phyloP scores from a whole-genome alignment of 495 filamentous ascomycete species.

The Lophiotrema nucula region DNA sequence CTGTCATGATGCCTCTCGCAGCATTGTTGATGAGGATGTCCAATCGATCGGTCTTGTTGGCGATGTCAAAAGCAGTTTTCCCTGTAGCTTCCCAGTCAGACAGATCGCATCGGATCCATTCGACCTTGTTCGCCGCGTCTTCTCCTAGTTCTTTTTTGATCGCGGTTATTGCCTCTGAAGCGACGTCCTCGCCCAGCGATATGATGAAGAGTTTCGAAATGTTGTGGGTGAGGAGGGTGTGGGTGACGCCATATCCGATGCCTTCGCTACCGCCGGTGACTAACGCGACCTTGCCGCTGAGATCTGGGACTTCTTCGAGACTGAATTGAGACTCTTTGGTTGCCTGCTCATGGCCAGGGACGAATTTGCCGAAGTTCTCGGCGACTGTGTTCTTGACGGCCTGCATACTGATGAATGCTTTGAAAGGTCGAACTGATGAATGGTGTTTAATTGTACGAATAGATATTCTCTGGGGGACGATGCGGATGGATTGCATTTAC shows the following conservation, averaged over 20 bases:
- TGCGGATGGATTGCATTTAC: background rate
- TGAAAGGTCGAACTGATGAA: background rate
- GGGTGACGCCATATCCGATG: conserved; percentile 43
- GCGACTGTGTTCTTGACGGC: conserved; percentile 38
- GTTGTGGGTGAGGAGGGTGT: conserved; percentile 43
- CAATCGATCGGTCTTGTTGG: conserved; percentile 49
- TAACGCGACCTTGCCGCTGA: conserved; percentile 42
- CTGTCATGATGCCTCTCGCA: conserved; percentile 58
- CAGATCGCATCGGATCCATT: conserved; percentile 44
- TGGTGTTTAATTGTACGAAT: background rate
- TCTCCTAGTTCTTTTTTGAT: conserved; percentile 46
- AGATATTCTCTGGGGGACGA: background rate
- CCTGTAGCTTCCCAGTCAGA: conserved; percentile 39
- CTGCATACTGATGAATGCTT: conserved; percentile 22
- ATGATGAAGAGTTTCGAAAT: conserved; percentile 44
- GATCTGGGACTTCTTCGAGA: conserved; percentile 40
- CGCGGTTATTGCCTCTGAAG: conserved; percentile 51
- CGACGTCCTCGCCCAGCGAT: conserved; percentile 38
- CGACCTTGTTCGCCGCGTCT: conserved; percentile 32
- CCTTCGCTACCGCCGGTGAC: conserved; percentile 46
- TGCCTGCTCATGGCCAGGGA: conserved; percentile 32
- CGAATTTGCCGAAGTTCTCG: conserved; percentile 40
- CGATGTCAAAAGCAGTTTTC: conserved; percentile 38
- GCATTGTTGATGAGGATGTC: conserved; percentile 72
- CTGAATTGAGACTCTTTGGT: conserved; percentile 36